Evolutionary conservation across 768 basidiomycete species (phyloP).

Genomic region (Rhodotorula kratochvilovae): DNA sequence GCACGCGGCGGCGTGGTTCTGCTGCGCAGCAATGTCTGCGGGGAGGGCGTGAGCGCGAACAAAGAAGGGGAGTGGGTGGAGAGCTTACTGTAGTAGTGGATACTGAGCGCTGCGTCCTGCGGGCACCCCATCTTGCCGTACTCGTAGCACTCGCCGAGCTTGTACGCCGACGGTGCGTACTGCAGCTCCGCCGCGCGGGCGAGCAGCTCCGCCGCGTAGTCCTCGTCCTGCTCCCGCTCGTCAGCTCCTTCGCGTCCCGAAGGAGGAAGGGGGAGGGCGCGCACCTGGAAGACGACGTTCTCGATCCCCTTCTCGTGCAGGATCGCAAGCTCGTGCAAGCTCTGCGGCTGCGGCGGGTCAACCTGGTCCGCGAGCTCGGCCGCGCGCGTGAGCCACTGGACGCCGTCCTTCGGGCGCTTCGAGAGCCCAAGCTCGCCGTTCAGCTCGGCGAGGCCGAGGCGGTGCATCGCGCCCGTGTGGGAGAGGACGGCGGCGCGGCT

Average conservation of each 20-base stretch:
- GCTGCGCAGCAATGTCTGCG: slow-evolving; percentile 96
- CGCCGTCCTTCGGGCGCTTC: slow-evolving; percentile 87
- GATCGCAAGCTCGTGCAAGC: slow-evolving; percentile 87
- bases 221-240: slow-evolving; percentile 57
- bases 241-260: not conserved
- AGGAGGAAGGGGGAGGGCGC: not conserved
- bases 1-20: slow-evolving; percentile 92
- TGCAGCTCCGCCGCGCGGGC: slow-evolving; percentile 94
- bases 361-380: slow-evolving; percentile 61
- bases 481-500: slow-evolving; percentile 83
- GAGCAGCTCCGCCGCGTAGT: slow-evolving; percentile 88
- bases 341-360: slow-evolving; percentile 55
- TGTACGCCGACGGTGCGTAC: slow-evolving; percentile 91
- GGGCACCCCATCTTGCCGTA: slow-evolving; percentile 99
- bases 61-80: not conserved
- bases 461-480: slow-evolving; percentile 93
- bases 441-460: slow-evolving; percentile 89
- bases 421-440: slow-evolving; percentile 87
- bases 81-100: slow-evolving; percentile 73
- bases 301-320: slow-evolving; percentile 96
- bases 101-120: slow-evolving; percentile 90
- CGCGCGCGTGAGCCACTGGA: slow-evolving; percentile 96
- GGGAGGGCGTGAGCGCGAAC: not conserved
- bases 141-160: slow-evolving; percentile 96
- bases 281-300: slow-evolving; percentile 81